Evolutionary conservation across 2,329 filamentous ascomycete genomes (phyloP).

Genomic region (Ilyonectria mors-panacis): DNA sequence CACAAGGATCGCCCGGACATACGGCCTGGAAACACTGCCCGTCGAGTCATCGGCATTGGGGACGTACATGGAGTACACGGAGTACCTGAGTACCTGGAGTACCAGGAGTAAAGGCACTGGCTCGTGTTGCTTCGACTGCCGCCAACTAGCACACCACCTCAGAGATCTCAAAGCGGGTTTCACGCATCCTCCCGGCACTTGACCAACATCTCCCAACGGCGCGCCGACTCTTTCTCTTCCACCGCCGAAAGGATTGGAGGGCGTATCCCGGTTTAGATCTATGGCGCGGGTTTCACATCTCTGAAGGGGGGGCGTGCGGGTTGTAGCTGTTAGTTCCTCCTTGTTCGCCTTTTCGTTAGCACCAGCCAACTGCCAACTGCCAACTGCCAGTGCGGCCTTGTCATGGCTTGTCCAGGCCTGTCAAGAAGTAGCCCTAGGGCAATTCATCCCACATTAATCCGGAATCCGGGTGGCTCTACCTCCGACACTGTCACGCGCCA

Average conservation of each 20-base stretch:
- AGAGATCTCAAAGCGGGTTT: slow-evolving; percentile 24
- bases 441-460: slow-evolving; percentile 15
- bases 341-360: not conserved
- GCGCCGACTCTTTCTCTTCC: slow-evolving; percentile 31
- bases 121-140: slow-evolving; percentile 2
- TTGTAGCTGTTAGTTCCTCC: slow-evolving; percentile 24
- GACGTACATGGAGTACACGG: not conserved
- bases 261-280: slow-evolving; percentile 40
- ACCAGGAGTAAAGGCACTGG: not conserved
- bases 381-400: not conserved
- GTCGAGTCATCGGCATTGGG: not conserved
- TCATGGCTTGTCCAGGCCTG: not conserved
- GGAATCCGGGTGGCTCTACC: slow-evolving; percentile 7
- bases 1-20: slow-evolving; percentile 7
- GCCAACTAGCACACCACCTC: not conserved
- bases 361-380: slow-evolving; percentile 9
- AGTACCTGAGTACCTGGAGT: not conserved
- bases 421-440: slow-evolving; percentile 21
- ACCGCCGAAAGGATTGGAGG: slow-evolving; percentile 29
- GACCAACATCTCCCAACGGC: slow-evolving; percentile 39
- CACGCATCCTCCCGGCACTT: slow-evolving; percentile 34
- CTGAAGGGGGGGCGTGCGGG: slow-evolving; percentile 28
- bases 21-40: slow-evolving; percentile 11
- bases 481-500: slow-evolving; percentile 1
- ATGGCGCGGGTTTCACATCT: slow-evolving; percentile 38